Evolutionary conservation across 306 rosid genomes (phyloP).

Genomic region (Cucurbita argyrosperma): DNA sequence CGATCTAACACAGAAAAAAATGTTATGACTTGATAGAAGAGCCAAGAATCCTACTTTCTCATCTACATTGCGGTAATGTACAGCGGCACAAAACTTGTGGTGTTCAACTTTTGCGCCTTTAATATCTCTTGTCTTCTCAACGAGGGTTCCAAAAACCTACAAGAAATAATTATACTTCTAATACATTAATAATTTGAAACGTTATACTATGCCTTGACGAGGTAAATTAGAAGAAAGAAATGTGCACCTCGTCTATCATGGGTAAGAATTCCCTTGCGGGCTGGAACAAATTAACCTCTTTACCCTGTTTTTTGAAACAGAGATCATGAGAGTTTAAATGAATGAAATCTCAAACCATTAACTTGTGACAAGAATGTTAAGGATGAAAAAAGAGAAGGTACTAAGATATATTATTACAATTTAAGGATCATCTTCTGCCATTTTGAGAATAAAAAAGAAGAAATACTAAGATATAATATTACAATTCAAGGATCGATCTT

Average conservation of each 20-base stretch:
- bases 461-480: not conserved
- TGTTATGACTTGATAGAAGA: not conserved
- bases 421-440: not conserved
- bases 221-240: not conserved
- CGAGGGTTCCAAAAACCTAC: slow-evolving; percentile 79
- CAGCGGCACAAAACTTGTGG: slow-evolving; percentile 90
- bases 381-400: not conserved
- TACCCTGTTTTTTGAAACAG: slow-evolving; percentile 28
- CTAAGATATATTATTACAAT: not conserved
- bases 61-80: slow-evolving; percentile 91
- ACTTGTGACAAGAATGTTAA: not conserved
- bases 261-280: slow-evolving; percentile 79
- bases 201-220: not conserved
- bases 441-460: too few species aligned
- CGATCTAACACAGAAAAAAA: not conserved
- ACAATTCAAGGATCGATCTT: not conserved
- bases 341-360: not conserved
- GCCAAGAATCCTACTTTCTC: slow-evolving; percentile 35
- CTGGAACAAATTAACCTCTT: slow-evolving; percentile 74
- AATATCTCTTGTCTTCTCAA: slow-evolving; percentile 52
- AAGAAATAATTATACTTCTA: not conserved
- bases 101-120: slow-evolving; percentile 73
- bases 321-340: slow-evolving; percentile 2
- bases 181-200: not conserved
- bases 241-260: slow-evolving; percentile 62